These are phyloP conservation scores for Aspergillus pseudoviridinutans DNA, from an alignment of 2,329 filamentous ascomycete genomes.

Conservation along the genomic window DNA sequence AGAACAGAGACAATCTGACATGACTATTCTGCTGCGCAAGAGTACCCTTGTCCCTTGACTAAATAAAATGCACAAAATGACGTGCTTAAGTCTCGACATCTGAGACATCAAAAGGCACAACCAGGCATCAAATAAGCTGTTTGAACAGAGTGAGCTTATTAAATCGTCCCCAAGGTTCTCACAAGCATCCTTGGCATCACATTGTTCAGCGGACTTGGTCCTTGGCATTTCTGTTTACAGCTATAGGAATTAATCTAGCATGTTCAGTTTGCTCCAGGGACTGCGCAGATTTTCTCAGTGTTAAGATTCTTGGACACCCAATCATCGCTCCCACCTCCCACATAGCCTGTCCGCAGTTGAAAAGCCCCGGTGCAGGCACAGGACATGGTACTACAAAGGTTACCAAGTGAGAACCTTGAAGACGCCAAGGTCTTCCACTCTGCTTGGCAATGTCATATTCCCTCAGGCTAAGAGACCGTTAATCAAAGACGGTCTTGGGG, in stretches of 20 bases:
- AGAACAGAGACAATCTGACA: not conserved
- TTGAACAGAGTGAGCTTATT: not conserved
- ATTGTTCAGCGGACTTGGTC: not conserved
- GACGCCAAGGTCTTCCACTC: slow-evolving; percentile 15
- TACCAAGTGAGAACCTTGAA: slow-evolving; percentile 17
- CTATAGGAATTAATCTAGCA: not conserved
- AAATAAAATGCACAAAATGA: not conserved
- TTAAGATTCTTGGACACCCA: too few species aligned
- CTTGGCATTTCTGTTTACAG: not conserved
- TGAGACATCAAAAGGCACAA: too few species aligned
- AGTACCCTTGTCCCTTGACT: not conserved
- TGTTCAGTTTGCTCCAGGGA: not conserved
- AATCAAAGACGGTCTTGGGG: not conserved
- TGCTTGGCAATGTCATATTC: slow-evolving; percentile 10
- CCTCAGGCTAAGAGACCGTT: not conserved
- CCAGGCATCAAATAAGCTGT: not conserved
- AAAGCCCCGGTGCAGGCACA: not conserved
- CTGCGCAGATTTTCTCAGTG: too few species aligned
- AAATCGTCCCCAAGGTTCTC: not conserved
- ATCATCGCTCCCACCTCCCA: not conserved
- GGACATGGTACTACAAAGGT: not conserved
- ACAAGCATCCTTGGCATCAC: not conserved
- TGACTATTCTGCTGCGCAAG: too few species aligned
- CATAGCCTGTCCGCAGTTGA: not conserved
- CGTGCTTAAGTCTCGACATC: not conserved